Evolutionary conservation across 2,329 filamentous ascomycete species (phyloP).

Genomic region (Mollisiaceae sp.): DNA sequence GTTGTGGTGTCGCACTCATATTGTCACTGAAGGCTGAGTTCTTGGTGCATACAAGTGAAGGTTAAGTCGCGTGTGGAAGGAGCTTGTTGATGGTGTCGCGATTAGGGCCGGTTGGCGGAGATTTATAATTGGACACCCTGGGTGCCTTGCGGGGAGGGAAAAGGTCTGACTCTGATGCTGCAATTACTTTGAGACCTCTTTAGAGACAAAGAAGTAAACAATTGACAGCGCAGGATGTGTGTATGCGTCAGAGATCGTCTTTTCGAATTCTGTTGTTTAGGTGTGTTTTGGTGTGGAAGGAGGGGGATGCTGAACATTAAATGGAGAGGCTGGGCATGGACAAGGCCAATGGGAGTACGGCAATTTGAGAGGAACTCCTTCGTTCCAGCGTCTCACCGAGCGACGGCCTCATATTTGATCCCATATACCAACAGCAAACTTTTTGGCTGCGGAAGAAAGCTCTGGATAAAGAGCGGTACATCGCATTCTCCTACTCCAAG

Average conservation of each 20-base stretch:
- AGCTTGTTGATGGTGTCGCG: slow-evolving; percentile 1
- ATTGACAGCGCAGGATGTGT: neutral
- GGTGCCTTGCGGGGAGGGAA: neutral
- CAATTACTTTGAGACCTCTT: slow-evolving; percentile 1
- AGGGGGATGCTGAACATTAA: slow-evolving; percentile 13
- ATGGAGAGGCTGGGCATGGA: neutral
- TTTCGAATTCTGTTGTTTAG: neutral
- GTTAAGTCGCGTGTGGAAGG: neutral
- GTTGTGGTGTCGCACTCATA: slow-evolving; percentile 29
- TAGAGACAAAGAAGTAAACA: neutral
- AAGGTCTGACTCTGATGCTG: neutral
- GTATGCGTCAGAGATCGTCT: neutral
- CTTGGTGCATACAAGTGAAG: neutral
- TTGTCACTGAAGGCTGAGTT: neutral
- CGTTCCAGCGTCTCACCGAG: neutral
- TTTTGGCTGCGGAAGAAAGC: neutral
- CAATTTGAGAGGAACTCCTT: slow-evolving; percentile 18
- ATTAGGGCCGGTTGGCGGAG: neutral
- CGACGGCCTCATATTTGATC: neutral
- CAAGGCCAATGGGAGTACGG: slow-evolving; percentile 18
- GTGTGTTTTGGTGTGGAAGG: neutral
- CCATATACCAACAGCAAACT: neutral
- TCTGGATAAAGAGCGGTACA: neutral
- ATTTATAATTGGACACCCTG: slow-evolving; percentile 6
- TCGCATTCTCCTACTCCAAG: neutral